Evolutionary conservation across 441 rosid genomes (phyloP).

Genomic region (Gossypium davidsonii): DNA sequence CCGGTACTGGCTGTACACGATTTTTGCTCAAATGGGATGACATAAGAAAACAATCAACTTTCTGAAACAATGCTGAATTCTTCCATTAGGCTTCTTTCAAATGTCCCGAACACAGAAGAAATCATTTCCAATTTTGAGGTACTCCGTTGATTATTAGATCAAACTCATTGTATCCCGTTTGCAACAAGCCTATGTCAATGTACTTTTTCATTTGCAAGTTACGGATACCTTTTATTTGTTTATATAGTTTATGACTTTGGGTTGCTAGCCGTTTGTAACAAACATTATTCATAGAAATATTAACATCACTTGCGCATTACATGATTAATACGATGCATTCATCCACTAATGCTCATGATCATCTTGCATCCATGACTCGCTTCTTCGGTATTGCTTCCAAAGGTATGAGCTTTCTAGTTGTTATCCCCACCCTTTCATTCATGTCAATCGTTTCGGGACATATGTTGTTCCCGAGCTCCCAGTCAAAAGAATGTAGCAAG

Average conservation of each 20-base stretch:
- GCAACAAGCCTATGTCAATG: constrained; percentile 4
- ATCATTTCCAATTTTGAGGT: no score
- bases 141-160: neutral
- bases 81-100: neutral
- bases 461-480: constrained; percentile 18
- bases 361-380: neutral
- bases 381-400: constrained; percentile 19
- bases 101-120: neutral
- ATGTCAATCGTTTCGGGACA: constrained; percentile 18
- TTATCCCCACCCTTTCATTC: constrained; percentile 24
- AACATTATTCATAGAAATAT: neutral
- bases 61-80: neutral
- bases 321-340: neutral
- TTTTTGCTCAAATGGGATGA: constrained; percentile 9
- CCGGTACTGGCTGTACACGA: neutral
- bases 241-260: neutral
- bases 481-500: constrained; percentile 26
- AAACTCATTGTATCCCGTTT: neutral
- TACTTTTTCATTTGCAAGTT: constrained; percentile 12
- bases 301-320: neutral
- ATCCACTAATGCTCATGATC: neutral
- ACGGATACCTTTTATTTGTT: neutral
- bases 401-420: constrained; percentile 19
- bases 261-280: neutral
- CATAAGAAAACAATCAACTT: neutral